phyloP scores from a whole-genome alignment of 176 grass and related monocot genomes.

The Dactylis glomerata region DNA sequence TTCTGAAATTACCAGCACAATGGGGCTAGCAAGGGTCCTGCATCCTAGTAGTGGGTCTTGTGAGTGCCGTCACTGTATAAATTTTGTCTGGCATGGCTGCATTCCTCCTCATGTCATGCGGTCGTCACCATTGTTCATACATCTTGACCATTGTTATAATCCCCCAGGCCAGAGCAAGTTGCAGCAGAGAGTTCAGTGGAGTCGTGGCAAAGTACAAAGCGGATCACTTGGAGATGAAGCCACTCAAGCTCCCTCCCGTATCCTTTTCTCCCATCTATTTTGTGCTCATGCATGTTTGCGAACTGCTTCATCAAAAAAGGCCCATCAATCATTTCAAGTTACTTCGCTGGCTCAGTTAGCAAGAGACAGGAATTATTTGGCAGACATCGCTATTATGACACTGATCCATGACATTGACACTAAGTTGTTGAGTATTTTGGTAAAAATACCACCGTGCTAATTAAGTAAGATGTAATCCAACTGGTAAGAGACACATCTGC shows the following conservation, averaged over 20 bases:
- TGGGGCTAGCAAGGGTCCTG: slow-evolving; percentile 13
- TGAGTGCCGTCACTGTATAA: slow-evolving; percentile 4
- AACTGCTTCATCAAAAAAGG: slow-evolving; percentile 15
- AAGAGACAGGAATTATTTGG: neutral
- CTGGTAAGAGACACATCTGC: slow-evolving; percentile 10
- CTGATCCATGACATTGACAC: slow-evolving; percentile 20
- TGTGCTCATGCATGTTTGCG: slow-evolving; percentile 16
- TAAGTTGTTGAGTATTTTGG: slow-evolving; percentile 13
- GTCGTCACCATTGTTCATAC: slow-evolving; percentile 37
- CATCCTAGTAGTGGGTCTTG: neutral
- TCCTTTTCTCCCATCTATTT: slow-evolving; percentile 15
- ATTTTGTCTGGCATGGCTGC: slow-evolving; percentile 17
- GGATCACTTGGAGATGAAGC: slow-evolving; percentile 76
- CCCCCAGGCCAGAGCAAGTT: slow-evolving; percentile 24
- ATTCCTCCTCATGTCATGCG: slow-evolving; percentile 54
- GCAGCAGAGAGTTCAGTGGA: slow-evolving; percentile 55
- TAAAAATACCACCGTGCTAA: slow-evolving; percentile 14
- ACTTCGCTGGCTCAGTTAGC: slow-evolving; percentile 7
- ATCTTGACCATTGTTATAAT: slow-evolving; percentile 35
- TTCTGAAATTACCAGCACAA: slow-evolving; percentile 28
- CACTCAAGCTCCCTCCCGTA: slow-evolving; percentile 26
- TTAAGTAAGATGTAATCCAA: slow-evolving; percentile 30
- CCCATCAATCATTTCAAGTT: slow-evolving; percentile 38
- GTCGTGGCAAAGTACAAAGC: slow-evolving; percentile 60
- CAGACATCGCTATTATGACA: slow-evolving; percentile 21